Evolutionary conservation across 495 filamentous ascomycete genomes (phyloP), one percentile per base, ranked within the genome.

Genomic region (Xylona heveae): DNA sequence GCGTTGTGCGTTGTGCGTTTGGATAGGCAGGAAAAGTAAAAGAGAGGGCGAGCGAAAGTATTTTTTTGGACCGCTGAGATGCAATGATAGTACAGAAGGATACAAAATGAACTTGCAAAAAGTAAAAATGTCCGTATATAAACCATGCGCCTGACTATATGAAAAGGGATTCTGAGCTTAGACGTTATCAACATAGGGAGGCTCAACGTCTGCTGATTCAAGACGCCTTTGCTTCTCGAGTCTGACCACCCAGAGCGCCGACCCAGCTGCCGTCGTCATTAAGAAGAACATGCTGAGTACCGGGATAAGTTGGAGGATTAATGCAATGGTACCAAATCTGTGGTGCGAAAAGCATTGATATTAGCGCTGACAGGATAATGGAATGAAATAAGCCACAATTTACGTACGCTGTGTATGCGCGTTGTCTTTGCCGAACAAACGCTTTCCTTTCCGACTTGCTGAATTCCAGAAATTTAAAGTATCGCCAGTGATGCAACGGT

Each of bases 401-500:
- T n/a, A n/a, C n/a, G 39, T 47, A 71, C 66, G 58, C 66, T n/a
- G 71, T 74, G 41, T 77, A 77, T 34, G 63, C 57, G 36, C 61
- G 50, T 43, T 64, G 54, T 23, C 65, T 48, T 30, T 46, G 46
- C 36, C 55, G 55, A 19, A 74, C 52, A 23, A 55, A 63, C 4
- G 50, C 54, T 24, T 68, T 69, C 37, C 66, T 49, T 43, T 74
- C 54, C 42, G 64, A 60, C 43, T 63, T 72, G 18, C 55, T 55
- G 31, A 71, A 59, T 24, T 56, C 64, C 34, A 61, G 43, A 19
- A 77, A 47, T 39, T 68, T 57, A 44, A 70, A 74, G 39, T 74
- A 75, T 33, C 71, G 53, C 67, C 67, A 72, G 38, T 74, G 69
- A 34, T 73, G 67, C 23, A 77, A 59, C 3, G 71, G 71, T 3